These are phyloP conservation scores for Ustanciosporium gigantosporum DNA, from an alignment of 1,284 basidiomycete genomes.

Conservation along the genomic window DNA sequence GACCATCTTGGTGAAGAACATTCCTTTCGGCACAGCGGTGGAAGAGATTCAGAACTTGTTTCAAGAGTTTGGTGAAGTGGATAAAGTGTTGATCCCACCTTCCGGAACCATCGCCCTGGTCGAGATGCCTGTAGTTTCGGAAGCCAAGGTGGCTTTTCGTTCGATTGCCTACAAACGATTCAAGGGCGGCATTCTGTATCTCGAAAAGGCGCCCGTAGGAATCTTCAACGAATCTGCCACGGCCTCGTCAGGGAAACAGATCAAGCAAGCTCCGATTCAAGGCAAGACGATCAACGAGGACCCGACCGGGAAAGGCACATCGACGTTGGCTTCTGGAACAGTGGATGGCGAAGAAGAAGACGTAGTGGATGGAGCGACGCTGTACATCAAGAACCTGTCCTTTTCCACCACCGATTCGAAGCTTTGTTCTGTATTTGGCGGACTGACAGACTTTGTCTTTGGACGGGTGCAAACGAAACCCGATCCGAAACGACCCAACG, in stretches of 20 bases:
- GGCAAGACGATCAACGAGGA: conserved; percentile 18
- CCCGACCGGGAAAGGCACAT: conserved; percentile 2
- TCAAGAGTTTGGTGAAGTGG: conserved; percentile 75
- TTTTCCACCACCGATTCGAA: conserved; percentile 83
- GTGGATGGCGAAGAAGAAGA: conserved; percentile 60
- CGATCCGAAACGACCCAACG: conserved; percentile 66
- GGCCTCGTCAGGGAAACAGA: neutral
- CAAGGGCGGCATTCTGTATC: conserved; percentile 85
- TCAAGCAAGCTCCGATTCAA: conserved; percentile 36
- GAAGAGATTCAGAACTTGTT: conserved; percentile 80
- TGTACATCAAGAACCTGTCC: conserved; percentile 92
- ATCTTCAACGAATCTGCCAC: conserved; percentile 61
- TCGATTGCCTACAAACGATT: conserved; percentile 84
- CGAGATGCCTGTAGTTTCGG: conserved; percentile 72
- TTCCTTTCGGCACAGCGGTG: conserved; percentile 83
- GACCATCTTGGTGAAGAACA: conserved; percentile 91
- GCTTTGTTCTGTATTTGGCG: conserved; percentile 73
- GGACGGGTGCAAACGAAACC: conserved; percentile 89
- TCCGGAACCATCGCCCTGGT: conserved; percentile 92
- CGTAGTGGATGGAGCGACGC: conserved; percentile 76
- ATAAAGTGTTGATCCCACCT: conserved; percentile 81
- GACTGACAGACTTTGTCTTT: conserved; percentile 80
- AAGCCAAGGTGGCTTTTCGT: conserved; percentile 67
- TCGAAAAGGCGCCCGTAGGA: conserved; percentile 85
- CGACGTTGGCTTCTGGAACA: conserved; percentile 1